A percentile compares a stretch with the other conserved stretches of the same genome.
phyloP scores from a whole-genome alignment of 2,329 filamentous ascomycete genomes.

The Pyrenochaeta sp. region DNA sequence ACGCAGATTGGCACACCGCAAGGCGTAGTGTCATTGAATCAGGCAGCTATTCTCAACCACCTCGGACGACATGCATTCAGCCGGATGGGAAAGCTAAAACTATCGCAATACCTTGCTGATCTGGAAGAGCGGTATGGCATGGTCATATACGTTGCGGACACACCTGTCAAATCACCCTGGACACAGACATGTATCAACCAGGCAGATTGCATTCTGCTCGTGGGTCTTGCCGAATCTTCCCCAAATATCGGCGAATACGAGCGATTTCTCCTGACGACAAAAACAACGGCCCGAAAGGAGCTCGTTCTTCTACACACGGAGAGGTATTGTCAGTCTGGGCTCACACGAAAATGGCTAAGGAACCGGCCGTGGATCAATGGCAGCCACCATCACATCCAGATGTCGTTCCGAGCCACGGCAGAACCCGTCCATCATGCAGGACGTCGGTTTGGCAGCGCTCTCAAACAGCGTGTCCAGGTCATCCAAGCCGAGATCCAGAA shows the following conservation, averaged over 20 bases:
- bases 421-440: conserved; percentile 78
- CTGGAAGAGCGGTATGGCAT: conserved; percentile 97
- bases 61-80: conserved; percentile 95
- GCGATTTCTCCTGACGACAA: conserved; percentile 93
- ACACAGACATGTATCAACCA: conserved; percentile 97
- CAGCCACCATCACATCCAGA: conserved; percentile 96
- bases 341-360: conserved; percentile 84
- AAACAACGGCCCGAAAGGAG: conserved; percentile 93
- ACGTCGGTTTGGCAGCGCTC: conserved; percentile 80
- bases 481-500: conserved; percentile 97
- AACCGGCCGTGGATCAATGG: conserved; percentile 98
- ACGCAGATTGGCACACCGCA: conserved; percentile 88
- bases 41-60: conserved; percentile 92
- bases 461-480: conserved; percentile 93
- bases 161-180: conserved; percentile 96
- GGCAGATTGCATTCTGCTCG: conserved; percentile 92
- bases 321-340: conserved; percentile 81
- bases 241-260: conserved; percentile 95
- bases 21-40: conserved; percentile 89
- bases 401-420: conserved; percentile 80
- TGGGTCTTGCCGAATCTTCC: conserved; percentile 88
- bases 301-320: conserved; percentile 89
- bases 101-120: conserved; percentile 95
- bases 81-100: conserved; percentile 93
- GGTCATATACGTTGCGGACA: conserved; percentile 95